Evolutionary conservation across 345 rosid genomes (phyloP).

Genomic region (Turnera subulata): DNA sequence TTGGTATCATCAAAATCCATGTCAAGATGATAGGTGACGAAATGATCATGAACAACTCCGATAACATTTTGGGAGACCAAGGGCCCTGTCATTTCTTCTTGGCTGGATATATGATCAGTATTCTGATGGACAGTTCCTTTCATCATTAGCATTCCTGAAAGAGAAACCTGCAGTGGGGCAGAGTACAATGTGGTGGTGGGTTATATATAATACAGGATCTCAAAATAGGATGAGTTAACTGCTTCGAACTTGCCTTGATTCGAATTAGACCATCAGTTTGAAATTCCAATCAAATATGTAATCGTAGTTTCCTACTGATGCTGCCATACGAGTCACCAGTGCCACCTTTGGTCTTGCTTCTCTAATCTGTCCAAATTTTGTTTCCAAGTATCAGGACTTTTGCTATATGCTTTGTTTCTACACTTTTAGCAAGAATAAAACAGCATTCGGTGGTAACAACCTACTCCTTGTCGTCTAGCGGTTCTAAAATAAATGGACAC

Average conservation of each 20-base stretch:
- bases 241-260: conserved; percentile 36
- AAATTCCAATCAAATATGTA: conserved; percentile 1
- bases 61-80: conserved; percentile 39
- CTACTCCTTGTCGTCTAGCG: too few species aligned
- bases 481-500: too few species aligned
- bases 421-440: too few species aligned
- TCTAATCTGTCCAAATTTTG: conserved; percentile 31
- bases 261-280: neutral
- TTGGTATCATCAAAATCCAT: conserved; percentile 43
- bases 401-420: too few species aligned
- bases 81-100: conserved; percentile 37
- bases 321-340: conserved; percentile 47
- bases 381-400: too few species aligned
- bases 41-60: conserved; percentile 46
- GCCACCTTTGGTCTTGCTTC: conserved; percentile 47
- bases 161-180: conserved; percentile 31
- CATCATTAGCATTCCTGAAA: conserved; percentile 43
- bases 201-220: too few species aligned
- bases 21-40: conserved; percentile 41
- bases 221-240: neutral
- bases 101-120: conserved; percentile 25
- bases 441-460: too few species aligned
- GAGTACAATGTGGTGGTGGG: too few species aligned
- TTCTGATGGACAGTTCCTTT: conserved; percentile 25
- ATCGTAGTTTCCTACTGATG: conserved; percentile 13